Evolutionary conservation across 495 filamentous ascomycete genomes (phyloP).

Genomic region (Xylaria flabelliformis): DNA sequence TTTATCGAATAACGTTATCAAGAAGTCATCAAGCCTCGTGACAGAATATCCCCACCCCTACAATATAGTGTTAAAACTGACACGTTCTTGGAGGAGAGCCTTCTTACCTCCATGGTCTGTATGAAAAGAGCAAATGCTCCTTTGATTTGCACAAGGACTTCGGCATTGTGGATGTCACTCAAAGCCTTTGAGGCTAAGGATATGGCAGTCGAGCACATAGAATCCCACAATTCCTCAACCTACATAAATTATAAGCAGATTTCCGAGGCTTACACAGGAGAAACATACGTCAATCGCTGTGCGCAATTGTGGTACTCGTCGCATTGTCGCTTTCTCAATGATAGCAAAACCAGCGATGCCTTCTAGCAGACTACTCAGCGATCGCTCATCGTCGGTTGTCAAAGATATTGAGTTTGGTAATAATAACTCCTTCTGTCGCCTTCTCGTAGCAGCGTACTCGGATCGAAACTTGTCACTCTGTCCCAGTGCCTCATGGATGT

Average conservation of each 20-base stretch:
- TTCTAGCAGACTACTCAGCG: slow-evolving; percentile 85
- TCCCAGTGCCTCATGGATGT: slow-evolving; percentile 95
- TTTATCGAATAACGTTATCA: slow-evolving; percentile 86
- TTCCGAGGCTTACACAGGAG: background rate
- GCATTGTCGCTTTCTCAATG: slow-evolving; percentile 92
- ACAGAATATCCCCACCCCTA: slow-evolving; percentile 90
- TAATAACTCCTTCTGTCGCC: slow-evolving; percentile 89
- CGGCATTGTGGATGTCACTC: slow-evolving; percentile 77
- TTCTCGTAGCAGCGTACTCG: slow-evolving; percentile 88
- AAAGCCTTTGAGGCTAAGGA: slow-evolving; percentile 78
- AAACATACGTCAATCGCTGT: slow-evolving; percentile 78
- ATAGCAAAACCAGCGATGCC: slow-evolving; percentile 97
- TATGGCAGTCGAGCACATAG: slow-evolving; percentile 90
- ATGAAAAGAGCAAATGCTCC: slow-evolving; percentile 92
- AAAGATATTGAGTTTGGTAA: slow-evolving; percentile 76
- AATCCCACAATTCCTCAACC: slow-evolving; percentile 98
- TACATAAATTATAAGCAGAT: slow-evolving; percentile 46
- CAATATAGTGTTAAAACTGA: slow-evolving; percentile 34
- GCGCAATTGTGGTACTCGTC: slow-evolving; percentile 77
- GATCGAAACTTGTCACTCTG: slow-evolving; percentile 87
- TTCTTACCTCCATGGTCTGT: slow-evolving; percentile 87
- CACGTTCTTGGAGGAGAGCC: slow-evolving; percentile 10
- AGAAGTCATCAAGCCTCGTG: slow-evolving; percentile 77
- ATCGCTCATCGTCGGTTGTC: slow-evolving; percentile 73
- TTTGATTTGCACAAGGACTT: slow-evolving; percentile 88